Evolutionary conservation across 441 rosid genomes (phyloP).

Genomic region (Metrosideros polymorpha): DNA sequence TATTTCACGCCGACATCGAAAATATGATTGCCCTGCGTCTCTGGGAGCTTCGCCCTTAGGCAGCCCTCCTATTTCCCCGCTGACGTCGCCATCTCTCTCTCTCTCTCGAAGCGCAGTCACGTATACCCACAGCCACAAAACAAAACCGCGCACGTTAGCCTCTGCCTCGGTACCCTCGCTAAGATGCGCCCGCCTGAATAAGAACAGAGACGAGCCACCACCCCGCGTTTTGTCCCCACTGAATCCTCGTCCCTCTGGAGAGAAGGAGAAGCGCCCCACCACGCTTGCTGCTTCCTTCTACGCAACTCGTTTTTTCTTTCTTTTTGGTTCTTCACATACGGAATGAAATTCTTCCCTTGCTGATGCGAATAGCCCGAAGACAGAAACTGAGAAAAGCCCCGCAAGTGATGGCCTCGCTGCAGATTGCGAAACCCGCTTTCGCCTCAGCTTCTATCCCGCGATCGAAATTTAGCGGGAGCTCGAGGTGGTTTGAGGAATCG

Average conservation of each 20-base stretch:
- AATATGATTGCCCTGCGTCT: not conserved
- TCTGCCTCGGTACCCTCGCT: not conserved
- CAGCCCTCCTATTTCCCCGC: not conserved
- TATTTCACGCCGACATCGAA: not conserved
- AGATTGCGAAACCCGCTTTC: slow-evolving; percentile 27
- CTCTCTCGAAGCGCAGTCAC: not conserved
- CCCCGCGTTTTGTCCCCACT: not conserved
- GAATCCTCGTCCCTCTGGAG: not conserved
- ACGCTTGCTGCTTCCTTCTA: not conserved
- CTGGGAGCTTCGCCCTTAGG: not conserved
- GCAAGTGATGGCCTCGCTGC: slow-evolving; percentile 32
- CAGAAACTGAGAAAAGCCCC: not conserved
- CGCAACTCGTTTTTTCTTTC: not conserved
- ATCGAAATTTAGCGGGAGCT: slow-evolving; percentile 31
- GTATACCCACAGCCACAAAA: slow-evolving; percentile 16
- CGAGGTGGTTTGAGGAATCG: not conserved
- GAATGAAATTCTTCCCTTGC: not conserved
- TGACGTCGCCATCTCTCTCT: not conserved
- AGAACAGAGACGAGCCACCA: not conserved
- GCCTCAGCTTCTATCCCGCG: slow-evolving; percentile 37
- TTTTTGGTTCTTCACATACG: not conserved
- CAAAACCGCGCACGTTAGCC: slow-evolving; percentile 14
- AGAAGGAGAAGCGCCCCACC: not conserved
- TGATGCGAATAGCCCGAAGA: not conserved
- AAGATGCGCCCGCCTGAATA: slow-evolving; percentile 1